Conservation (phyloP, 2,329 filamentous ascomycete genomes). For the Aaosphaeria pasadenensis region DNA sequence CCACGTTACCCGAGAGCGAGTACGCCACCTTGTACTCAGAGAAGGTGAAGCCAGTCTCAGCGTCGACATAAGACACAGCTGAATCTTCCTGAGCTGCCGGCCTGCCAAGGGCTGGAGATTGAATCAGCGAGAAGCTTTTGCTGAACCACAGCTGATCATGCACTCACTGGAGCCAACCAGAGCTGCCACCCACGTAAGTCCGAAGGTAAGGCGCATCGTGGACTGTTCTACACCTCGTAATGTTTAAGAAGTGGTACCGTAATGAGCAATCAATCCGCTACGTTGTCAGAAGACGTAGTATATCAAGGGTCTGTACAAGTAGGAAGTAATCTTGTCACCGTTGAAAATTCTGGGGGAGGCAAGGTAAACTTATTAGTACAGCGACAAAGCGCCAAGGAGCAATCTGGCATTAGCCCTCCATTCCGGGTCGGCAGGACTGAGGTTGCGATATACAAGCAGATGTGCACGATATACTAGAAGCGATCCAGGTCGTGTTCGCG, state of each 20-base stretch:
- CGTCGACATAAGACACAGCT: conserved; percentile 18
- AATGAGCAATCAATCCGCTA: conserved; percentile 6
- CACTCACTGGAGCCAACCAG: conserved; percentile 18
- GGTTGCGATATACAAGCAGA: conserved; percentile 20
- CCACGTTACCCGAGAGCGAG: conserved; percentile 20
- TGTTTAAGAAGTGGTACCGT: neutral
- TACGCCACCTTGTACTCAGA: conserved; percentile 28
- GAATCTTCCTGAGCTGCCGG: conserved; percentile 7
- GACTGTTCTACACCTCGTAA: neutral
- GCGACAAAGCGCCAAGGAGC: conserved; percentile 19
- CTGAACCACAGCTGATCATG: neutral
- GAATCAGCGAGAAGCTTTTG: conserved; percentile 2
- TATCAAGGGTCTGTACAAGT: conserved; percentile 3
- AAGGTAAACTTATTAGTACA: conserved; percentile 21
- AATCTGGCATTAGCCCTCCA: conserved; percentile 18
- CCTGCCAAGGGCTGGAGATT: conserved; percentile 12
- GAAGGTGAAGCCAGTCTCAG: conserved; percentile 33
- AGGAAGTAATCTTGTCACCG: conserved; percentile 10
- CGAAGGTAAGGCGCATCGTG: conserved; percentile 19
- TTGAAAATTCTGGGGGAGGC: conserved; percentile 9
- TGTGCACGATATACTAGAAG: conserved; percentile 24
- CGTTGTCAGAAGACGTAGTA: conserved; percentile 1
- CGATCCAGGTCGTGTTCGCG: conserved; percentile 12
- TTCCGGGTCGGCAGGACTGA: conserved; percentile 18
- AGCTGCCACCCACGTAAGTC: conserved; percentile 11